Conservation (phyloP, 2,329 filamentous ascomycete genomes). For the Magnaporthiopsis incrustans region DNA sequence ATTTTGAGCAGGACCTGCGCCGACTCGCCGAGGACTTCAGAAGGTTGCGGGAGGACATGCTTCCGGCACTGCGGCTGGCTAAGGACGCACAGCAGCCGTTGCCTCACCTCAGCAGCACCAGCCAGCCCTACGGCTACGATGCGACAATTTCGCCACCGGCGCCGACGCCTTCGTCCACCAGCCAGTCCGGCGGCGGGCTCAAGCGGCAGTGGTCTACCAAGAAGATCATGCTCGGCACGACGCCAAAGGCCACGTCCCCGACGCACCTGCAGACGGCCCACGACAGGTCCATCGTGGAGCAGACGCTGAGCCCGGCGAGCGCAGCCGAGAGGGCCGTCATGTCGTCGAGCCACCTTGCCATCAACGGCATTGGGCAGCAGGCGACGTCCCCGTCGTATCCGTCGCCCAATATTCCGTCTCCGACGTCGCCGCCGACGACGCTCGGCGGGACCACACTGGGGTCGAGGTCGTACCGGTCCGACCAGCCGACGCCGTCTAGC, state of each 20-base stretch:
- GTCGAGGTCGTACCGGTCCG: constrained; percentile 52
- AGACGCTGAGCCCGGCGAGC: constrained; percentile 58
- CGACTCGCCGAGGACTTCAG: constrained; percentile 83
- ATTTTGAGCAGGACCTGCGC: constrained; percentile 75
- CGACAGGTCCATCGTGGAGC: constrained; percentile 56
- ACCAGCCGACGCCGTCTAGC: constrained; percentile 45
- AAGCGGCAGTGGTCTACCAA: constrained; percentile 70
- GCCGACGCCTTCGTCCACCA: constrained; percentile 30
- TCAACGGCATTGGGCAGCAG: constrained; percentile 54
- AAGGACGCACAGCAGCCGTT: constrained; percentile 90
- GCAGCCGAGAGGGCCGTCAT: constrained; percentile 59
- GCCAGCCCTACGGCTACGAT: constrained; percentile 37
- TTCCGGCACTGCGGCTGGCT: constrained; percentile 80
- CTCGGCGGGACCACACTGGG: constrained; percentile 44
- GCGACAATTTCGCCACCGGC: constrained; percentile 12
- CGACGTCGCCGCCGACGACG: constrained; percentile 56
- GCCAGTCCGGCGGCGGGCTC: constrained; percentile 46
- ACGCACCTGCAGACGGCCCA: constrained; percentile 63
- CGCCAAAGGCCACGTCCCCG: constrained; percentile 69
- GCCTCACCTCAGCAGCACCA: constrained; percentile 43
- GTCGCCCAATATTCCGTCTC: constrained; percentile 61
- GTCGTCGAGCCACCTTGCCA: constrained; percentile 62
- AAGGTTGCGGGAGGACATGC: constrained; percentile 79
- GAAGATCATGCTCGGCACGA: constrained; percentile 61
- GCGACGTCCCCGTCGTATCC: constrained; percentile 48